These are phyloP conservation scores for Fusarium sp. DNA, from an alignment of 2,329 filamentous ascomycete genomes.

Conservation along the genomic window DNA sequence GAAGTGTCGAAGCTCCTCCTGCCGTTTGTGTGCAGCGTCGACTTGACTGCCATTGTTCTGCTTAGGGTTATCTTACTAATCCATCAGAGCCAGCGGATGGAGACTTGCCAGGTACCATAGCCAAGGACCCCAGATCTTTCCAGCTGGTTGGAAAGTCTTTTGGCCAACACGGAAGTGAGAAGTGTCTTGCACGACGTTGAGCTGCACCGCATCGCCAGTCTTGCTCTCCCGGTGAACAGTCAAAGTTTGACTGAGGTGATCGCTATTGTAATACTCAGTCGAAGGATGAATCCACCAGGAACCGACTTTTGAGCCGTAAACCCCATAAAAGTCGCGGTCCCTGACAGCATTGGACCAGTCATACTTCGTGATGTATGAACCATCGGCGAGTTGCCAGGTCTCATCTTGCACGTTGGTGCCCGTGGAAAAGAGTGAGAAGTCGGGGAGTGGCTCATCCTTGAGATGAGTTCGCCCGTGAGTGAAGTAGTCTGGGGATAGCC, in stretches of 20 bases:
- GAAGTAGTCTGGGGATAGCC: constrained; percentile 20
- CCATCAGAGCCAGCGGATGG: too few species aligned
- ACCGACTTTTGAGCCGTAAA: constrained; percentile 22
- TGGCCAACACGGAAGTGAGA: constrained; percentile 20
- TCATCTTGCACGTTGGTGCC: constrained; percentile 18
- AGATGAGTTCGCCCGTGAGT: constrained; percentile 23
- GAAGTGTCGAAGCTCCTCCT: constrained; percentile 15
- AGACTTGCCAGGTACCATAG: constrained; percentile 22
- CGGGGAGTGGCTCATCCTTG: constrained; percentile 19
- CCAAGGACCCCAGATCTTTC: constrained; percentile 26
- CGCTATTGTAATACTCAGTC: constrained; percentile 23
- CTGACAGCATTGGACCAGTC: constrained; percentile 26
- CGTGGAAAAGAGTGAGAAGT: constrained; percentile 6
- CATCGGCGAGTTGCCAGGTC: constrained; percentile 17
- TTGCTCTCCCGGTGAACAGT: constrained; percentile 25
- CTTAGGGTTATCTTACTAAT: neutral
- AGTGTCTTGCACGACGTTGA: constrained; percentile 26
- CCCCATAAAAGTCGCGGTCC: constrained; percentile 25
- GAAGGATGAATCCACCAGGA: constrained; percentile 28
- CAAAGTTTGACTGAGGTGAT: constrained; percentile 22
- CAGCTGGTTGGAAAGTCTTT: constrained; percentile 10
- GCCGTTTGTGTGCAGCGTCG: constrained; percentile 4
- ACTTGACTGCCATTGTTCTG: constrained; percentile 17
- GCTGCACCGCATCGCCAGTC: constrained; percentile 18
- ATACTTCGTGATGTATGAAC: constrained; percentile 21